phyloP scores from a whole-genome alignment of 2,329 filamentous ascomycete species.

The Ramichloridium luteum region DNA sequence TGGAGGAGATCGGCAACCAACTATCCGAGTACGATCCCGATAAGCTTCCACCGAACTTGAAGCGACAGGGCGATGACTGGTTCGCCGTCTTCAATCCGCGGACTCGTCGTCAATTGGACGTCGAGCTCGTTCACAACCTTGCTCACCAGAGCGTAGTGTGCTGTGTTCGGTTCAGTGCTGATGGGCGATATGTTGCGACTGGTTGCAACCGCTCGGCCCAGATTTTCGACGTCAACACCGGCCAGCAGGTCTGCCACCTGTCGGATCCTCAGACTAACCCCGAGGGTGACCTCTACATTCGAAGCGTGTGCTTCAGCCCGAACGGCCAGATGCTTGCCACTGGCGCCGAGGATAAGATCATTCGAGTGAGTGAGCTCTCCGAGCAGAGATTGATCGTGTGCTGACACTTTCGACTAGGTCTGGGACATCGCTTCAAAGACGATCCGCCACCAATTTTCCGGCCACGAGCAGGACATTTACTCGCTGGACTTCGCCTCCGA shows the following conservation, averaged over 20 bases:
- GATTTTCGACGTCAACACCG: conserved; percentile 85
- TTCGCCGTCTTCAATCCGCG: conserved; percentile 88
- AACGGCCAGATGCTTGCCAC: conserved; percentile 90
- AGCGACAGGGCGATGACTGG: conserved; percentile 86
- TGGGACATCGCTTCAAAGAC: conserved; percentile 81
- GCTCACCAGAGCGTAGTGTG: conserved; percentile 94
- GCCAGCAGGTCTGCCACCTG: conserved; percentile 76
- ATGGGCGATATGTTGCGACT: conserved; percentile 91
- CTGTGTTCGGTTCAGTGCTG: conserved; percentile 91
- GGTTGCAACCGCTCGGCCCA: conserved; percentile 98
- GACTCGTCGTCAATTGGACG: conserved; percentile 78
- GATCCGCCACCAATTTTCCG: conserved; percentile 88
- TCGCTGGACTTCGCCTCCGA: conserved; percentile 90
- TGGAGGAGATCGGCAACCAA: conserved; percentile 49
- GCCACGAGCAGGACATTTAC: conserved; percentile 98
- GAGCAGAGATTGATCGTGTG: neutral
- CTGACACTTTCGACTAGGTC: conserved; percentile 45
- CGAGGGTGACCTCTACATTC: conserved; percentile 86
- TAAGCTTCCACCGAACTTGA: conserved; percentile 69
- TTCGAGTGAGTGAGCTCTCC: conserved; percentile 52
- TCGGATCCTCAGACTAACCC: conserved; percentile 82
- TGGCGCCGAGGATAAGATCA: conserved; percentile 93
- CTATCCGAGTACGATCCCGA: conserved; percentile 82
- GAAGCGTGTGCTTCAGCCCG: conserved; percentile 97
- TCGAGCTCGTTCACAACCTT: conserved; percentile 86